These are phyloP conservation scores for Ceratocystis eucalypticola DNA, from an alignment of 2,329 filamentous ascomycete species.

Conservation along the genomic window DNA sequence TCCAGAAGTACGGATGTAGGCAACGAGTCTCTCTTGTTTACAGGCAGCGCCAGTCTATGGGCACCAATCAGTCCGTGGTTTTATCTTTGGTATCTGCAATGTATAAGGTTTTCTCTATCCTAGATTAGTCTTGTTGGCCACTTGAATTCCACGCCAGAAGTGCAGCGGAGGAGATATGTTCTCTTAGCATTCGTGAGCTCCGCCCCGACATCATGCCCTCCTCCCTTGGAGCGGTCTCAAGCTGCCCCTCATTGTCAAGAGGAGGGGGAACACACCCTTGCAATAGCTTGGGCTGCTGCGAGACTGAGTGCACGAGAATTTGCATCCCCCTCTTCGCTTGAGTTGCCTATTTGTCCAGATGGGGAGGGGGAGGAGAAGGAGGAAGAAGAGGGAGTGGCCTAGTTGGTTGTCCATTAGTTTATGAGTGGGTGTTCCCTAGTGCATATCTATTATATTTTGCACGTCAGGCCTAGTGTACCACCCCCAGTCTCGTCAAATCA, in stretches of 20 bases:
- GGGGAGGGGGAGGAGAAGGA: background rate
- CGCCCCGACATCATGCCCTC: background rate
- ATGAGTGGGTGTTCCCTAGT: background rate
- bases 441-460: background rate
- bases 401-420: background rate
- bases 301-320: background rate
- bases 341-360: background rate
- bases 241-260: background rate
- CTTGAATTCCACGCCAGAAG: background rate
- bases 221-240: background rate
- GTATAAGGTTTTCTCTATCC: background rate
- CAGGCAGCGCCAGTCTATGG: background rate
- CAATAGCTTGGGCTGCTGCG: background rate
- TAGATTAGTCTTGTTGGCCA: background rate
- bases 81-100: background rate
- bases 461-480: background rate
- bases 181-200: background rate
- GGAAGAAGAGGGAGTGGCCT: background rate
- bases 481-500: background rate
- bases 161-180: background rate
- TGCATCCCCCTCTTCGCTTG: constrained; percentile 2
- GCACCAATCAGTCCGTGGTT: no score
- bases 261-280: background rate
- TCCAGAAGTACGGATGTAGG: no score
- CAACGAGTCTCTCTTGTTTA: no score